Evolutionary conservation across 2,329 filamentous ascomycete genomes (phyloP).

Genomic region (Neurospora crassa): DNA sequence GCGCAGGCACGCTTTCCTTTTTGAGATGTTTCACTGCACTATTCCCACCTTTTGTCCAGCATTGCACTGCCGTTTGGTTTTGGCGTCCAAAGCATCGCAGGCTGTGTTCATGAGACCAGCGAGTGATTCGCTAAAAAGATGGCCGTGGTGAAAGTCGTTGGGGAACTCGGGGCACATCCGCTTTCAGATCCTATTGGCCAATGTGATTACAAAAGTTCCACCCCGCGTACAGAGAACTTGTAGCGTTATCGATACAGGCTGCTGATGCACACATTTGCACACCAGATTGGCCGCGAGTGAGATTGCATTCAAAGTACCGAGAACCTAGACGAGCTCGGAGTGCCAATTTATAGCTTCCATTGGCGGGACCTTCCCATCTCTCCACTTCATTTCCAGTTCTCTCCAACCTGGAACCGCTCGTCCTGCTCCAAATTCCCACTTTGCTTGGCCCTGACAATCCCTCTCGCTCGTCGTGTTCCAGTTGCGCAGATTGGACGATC

Average conservation of each 20-base stretch:
- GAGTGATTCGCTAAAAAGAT: neutral
- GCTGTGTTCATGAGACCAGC: neutral
- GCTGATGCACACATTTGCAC: neutral
- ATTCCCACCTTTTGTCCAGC: neutral
- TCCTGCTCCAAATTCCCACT: neutral
- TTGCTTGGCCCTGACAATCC: neutral
- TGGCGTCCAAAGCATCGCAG: neutral
- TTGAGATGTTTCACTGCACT: neutral
- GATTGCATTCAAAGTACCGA: neutral
- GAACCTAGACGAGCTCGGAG: neutral
- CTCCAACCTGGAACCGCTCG: neutral
- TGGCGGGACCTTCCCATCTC: neutral
- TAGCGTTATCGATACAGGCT: neutral
- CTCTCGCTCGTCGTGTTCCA: neutral
- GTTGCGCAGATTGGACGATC: neutral
- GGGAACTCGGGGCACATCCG: neutral
- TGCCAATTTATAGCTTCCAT: neutral
- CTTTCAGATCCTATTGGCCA: neutral
- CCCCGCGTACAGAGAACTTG: neutral
- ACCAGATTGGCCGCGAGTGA: neutral
- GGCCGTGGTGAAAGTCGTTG: neutral
- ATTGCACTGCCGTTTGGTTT: constrained; percentile 5
- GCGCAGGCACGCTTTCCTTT: constrained; percentile 15
- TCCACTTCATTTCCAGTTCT: neutral
- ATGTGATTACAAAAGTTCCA: neutral